Base-by-base conservation (phyloP, 1,284 basidiomycete species). In the Cystobasidium pallidum region DNA sequence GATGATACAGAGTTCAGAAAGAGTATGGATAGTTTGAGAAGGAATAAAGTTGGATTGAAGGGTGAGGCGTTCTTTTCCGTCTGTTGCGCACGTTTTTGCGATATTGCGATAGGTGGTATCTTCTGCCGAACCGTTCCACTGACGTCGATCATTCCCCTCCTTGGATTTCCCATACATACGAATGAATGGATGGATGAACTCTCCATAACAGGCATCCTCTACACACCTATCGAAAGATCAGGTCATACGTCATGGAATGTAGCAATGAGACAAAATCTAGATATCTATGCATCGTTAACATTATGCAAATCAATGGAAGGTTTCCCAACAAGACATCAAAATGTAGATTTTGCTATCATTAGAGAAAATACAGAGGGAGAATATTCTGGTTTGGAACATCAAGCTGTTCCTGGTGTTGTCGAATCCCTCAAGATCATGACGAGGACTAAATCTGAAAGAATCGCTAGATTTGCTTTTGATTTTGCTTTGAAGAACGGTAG, bases 301-400 rank as follows among this genome's bases (percentile, higher is more conserved):
- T 87, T 98, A 72, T 99, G 96, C 89, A 98, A 98, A 84, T 93
- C 94, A 65, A 88, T 99, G 68, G 91, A 93, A n/a, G 96, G 96
- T 66, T 89, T 94, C 84, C 91, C 94, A 51, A 98, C 96, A 54
- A 91, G 95, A 78, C 95, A 99, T 85, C 86, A 88, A 75, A 90
- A 96, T 80, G 96, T 99, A 81, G 95, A 99, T 84, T 96, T 97
- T 83, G 94, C 92, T 78, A 94, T 99, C 83, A 98, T 99, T 82
- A 94, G 96, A 84, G 96, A 99, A 83, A 99, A 99, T 85, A 99
- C 96, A 26, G 96, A 99, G 86, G 96, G 96, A 78, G 96, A 99
- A 85, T 99, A 99, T 85, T 95, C 94, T 78, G 96, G 96, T 72
- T 85, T 99, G 76, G 96, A 99, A 83, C 96, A 99, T 85, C 91